A percentile compares a stretch with the other conserved stretches of the same genome.
Conservation (phyloP, 306 rosid species). For the Morella rubra region DNA sequence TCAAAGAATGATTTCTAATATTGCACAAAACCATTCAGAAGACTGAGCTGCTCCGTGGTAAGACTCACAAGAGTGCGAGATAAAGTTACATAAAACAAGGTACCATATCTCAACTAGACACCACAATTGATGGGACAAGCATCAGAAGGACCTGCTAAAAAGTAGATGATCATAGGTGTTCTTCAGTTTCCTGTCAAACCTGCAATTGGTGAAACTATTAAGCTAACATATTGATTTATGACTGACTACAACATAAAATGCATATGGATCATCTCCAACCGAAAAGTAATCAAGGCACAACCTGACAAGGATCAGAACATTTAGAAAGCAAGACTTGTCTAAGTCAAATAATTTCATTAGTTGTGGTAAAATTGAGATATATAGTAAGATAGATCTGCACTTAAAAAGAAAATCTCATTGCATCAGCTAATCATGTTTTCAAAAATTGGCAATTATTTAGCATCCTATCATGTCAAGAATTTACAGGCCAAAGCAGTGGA, state of each 20-base stretch:
- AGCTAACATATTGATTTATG: neutral
- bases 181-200: constrained; percentile 98
- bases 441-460: constrained; percentile 8
- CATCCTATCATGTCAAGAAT: constrained; percentile 8
- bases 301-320: neutral
- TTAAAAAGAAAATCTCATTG: constrained; percentile 1
- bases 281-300: neutral
- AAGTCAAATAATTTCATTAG: neutral
- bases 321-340: no score
- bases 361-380: neutral
- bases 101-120: neutral
- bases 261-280: neutral
- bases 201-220: constrained; percentile 35
- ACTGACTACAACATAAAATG: neutral
- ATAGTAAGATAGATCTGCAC: constrained; percentile 13
- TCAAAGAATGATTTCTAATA: neutral
- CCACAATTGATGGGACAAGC: constrained; percentile 12
- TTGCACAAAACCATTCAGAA: neutral
- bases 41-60: neutral
- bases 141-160: constrained; percentile 82
- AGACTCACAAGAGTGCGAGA: neutral
- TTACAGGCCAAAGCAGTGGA: constrained; percentile 13
- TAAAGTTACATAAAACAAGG: constrained; percentile 8
- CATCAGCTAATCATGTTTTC: constrained; percentile 11
- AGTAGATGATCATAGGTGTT: constrained; percentile 92